phyloP scores from a whole-genome alignment of 2,329 filamentous ascomycete species.

The Cryphonectria naterciae region DNA sequence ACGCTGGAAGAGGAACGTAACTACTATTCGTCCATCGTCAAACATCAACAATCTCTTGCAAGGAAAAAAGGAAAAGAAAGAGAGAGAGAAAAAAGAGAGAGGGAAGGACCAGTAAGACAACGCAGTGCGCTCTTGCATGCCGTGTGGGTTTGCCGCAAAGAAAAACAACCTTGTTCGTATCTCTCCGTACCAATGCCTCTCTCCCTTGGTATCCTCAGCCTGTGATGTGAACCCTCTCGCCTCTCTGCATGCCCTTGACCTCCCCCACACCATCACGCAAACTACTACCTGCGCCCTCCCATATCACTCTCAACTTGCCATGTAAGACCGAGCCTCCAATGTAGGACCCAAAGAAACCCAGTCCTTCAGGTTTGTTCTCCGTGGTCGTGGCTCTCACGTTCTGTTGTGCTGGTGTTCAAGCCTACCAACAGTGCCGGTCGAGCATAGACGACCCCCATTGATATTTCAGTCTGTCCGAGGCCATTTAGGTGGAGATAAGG shows the following conservation, averaged over 20 bases:
- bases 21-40: conserved; percentile 27
- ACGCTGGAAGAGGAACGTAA: conserved; percentile 14
- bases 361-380: background rate
- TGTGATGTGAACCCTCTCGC: conserved; percentile 9
- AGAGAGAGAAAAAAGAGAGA: conserved; percentile 11
- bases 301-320: background rate
- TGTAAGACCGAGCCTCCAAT: background rate
- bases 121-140: conserved; percentile 27
- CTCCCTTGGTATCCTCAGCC: conserved; percentile 1
- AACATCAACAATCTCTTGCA: conserved; percentile 26
- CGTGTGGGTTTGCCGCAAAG: conserved; percentile 12
- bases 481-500: conserved; percentile 38
- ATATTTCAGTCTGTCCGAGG: background rate
- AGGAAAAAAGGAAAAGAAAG: conserved; percentile 3
- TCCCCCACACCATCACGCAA: background rate
- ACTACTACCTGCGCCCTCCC: background rate
- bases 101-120: conserved; percentile 20
- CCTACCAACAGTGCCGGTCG: conserved; percentile 9
- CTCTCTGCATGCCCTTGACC: background rate
- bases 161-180: conserved; percentile 13
- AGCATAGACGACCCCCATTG: background rate
- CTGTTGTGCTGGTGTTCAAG: background rate
- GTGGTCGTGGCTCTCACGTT: background rate
- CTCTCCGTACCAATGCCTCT: background rate
- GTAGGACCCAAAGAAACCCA: background rate